These are phyloP conservation scores for Pythium folliculosum DNA, from an alignment of 352 stramenopile species.

Conservation along the genomic window DNA sequence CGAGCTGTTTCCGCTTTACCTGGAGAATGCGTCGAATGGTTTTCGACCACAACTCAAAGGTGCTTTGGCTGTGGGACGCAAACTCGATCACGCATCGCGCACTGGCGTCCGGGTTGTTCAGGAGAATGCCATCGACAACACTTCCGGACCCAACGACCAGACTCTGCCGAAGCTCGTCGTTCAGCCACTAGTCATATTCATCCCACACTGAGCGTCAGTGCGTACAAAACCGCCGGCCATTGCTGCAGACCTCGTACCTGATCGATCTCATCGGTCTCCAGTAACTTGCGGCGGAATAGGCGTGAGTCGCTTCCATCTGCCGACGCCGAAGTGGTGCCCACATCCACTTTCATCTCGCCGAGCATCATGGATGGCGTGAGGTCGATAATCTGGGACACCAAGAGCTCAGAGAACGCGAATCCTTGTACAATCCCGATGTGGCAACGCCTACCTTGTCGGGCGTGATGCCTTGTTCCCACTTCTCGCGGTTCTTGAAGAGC, in stretches of 20 bases:
- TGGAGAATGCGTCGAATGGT: slow-evolving; percentile 71
- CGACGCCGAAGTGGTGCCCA: slow-evolving; percentile 32
- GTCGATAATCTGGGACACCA: slow-evolving; percentile 54
- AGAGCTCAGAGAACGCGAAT: background rate
- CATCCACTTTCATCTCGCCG: slow-evolving; percentile 87
- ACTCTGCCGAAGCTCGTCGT: slow-evolving; percentile 65
- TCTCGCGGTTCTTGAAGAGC: slow-evolving; percentile 76
- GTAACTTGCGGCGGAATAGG: slow-evolving; percentile 71
- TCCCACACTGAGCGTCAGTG: background rate
- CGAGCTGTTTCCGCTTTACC: slow-evolving; percentile 44
- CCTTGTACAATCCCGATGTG: background rate
- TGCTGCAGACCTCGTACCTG: slow-evolving; percentile 27
- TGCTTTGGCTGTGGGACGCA: slow-evolving; percentile 75
- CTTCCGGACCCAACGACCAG: slow-evolving; percentile 49
- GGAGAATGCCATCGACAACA: slow-evolving; percentile 45
- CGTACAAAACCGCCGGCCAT: background rate
- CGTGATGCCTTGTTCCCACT: slow-evolving; percentile 81
- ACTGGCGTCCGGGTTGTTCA: slow-evolving; percentile 60
- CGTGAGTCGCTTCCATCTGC: slow-evolving; percentile 35
- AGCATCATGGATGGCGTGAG: slow-evolving; percentile 74
- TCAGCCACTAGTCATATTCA: slow-evolving; percentile 75
- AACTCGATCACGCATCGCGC: slow-evolving; percentile 77
- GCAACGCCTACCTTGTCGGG: slow-evolving; percentile 62
- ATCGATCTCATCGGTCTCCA: slow-evolving; percentile 79
- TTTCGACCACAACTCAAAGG: slow-evolving; percentile 88